phyloP scores from a whole-genome alignment of 768 basidiomycete species.

The Chalciporus sphaerocephalus region DNA sequence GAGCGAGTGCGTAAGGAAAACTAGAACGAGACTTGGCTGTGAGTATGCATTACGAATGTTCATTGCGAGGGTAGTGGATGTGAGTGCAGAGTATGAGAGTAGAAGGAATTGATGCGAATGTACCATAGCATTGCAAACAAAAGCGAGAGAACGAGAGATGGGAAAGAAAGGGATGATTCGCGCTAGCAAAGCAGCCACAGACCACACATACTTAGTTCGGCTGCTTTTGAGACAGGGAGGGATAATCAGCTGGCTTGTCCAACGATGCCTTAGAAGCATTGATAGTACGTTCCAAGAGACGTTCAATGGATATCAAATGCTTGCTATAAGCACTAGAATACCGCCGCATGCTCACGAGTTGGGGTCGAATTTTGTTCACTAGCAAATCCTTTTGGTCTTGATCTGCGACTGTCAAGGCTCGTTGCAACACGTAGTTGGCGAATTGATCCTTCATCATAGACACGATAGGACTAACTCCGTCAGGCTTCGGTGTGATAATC shows the following conservation, averaged over 20 bases:
- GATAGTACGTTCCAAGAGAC: slow-evolving; percentile 54
- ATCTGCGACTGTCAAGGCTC: slow-evolving; percentile 64
- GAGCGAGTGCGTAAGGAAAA: slow-evolving; percentile 14
- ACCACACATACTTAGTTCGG: slow-evolving; percentile 15
- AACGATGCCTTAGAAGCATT: slow-evolving; percentile 22
- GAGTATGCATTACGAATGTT: slow-evolving; percentile 36
- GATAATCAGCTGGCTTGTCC: slow-evolving; percentile 30
- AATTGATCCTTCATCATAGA: slow-evolving; percentile 84
- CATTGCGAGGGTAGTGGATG: slow-evolving; percentile 30
- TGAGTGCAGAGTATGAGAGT: slow-evolving; percentile 30
- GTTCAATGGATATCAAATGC: slow-evolving; percentile 77
- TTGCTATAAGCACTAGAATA: slow-evolving; percentile 73
- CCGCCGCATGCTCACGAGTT: slow-evolving; percentile 66
- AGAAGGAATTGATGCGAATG: slow-evolving; percentile 29
- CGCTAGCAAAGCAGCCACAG: slow-evolving; percentile 8
- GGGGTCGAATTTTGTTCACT: slow-evolving; percentile 57
- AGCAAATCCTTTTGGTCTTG: slow-evolving; percentile 68
- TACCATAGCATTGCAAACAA: slow-evolving; percentile 37
- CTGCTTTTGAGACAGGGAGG: slow-evolving; percentile 25
- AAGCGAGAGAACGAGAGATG: slow-evolving; percentile 14
- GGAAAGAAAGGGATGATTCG: slow-evolving; percentile 7
- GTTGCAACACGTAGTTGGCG: slow-evolving; percentile 86
- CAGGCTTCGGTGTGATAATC: slow-evolving; percentile 60
- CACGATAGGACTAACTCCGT: slow-evolving; percentile 64
- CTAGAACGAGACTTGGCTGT: slow-evolving; percentile 21